These are phyloP conservation scores for Fusarium algeriense DNA, from an alignment of 2,329 filamentous ascomycete species.

Conservation along the genomic window DNA sequence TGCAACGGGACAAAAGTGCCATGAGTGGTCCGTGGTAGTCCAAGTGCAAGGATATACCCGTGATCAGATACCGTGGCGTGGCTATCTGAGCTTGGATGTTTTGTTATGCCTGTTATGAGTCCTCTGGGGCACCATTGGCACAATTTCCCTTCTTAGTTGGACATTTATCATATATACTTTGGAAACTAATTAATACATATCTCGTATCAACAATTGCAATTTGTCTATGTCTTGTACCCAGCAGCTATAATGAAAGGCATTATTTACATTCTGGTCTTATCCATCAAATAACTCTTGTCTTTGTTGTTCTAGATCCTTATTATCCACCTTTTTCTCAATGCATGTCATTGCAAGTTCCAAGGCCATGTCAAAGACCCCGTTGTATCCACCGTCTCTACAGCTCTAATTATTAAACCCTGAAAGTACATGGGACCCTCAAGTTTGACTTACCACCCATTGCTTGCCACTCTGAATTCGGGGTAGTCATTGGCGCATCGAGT, in stretches of 20 bases:
- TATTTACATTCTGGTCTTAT: not conserved
- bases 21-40: too few species aligned
- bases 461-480: not conserved
- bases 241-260: rapidly evolving
- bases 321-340: not conserved
- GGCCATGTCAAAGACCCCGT: constrained; percentile 8
- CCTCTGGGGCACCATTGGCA: too few species aligned
- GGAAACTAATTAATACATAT: too few species aligned
- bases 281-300: not conserved
- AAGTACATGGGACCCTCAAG: not conserved
- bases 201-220: too few species aligned
- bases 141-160: too few species aligned
- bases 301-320: not conserved
- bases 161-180: too few species aligned
- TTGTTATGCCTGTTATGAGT: too few species aligned
- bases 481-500: not conserved
- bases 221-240: rapidly evolving
- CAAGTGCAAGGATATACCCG: not conserved
- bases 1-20: not conserved
- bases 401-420: not conserved
- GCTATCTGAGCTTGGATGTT: too few species aligned
- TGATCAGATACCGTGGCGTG: not conserved
- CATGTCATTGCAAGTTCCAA: constrained; percentile 8
- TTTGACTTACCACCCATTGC: constrained; percentile 13
- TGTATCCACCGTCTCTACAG: not conserved